Evolutionary conservation across 108 stramenopile genomes (phyloP).

Genomic region (Fistulifera pelliculosa): DNA sequence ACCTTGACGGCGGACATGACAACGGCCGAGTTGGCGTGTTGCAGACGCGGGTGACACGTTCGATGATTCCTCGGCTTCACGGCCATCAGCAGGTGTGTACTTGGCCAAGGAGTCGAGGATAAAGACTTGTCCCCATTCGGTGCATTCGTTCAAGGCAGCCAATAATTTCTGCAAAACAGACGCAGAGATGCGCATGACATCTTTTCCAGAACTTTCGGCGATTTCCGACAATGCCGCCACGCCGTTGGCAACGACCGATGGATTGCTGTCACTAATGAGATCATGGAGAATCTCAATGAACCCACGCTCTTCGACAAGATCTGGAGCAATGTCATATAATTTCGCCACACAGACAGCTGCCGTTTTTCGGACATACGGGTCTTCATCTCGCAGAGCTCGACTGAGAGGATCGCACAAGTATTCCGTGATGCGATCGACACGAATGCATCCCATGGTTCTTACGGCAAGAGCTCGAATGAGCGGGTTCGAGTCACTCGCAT

Average conservation of each 20-base stretch:
- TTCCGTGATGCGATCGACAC: conserved; percentile 98
- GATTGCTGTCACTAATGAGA: conserved; percentile 93
- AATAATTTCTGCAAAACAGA: conserved; percentile 93
- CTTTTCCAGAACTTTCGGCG: conserved; percentile 88
- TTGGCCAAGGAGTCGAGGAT: conserved; percentile 96
- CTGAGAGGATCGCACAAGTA: conserved; percentile 95
- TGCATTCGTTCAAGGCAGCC: conserved; percentile 98
- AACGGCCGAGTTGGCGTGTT: conserved; percentile 98
- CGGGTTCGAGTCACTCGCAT: conserved; percentile 96
- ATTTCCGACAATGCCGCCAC: conserved; percentile 98
- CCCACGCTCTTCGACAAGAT: conserved; percentile 93
- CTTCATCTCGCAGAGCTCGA: conserved; percentile 91
- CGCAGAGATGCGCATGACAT: conserved; percentile 92
- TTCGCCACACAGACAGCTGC: conserved; percentile 99
- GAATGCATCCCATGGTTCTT: conserved; percentile 99
- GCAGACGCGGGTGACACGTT: conserved; percentile 97
- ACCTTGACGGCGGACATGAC: conserved; percentile 99
- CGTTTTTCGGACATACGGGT: conserved; percentile 97
- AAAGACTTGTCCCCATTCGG: conserved; percentile 98
- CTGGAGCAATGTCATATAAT: conserved; percentile 97
- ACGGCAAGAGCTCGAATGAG: conserved; percentile 98
- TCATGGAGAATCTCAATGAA: conserved; percentile 94
- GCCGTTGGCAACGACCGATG: conserved; percentile 97
- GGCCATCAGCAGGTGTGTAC: conserved; percentile 87
- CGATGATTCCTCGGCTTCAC: conserved; percentile 97